These are phyloP conservation scores for Phytophthora chlamydospora DNA, from an alignment of 352 stramenopile genomes.

Conservation along the genomic window DNA sequence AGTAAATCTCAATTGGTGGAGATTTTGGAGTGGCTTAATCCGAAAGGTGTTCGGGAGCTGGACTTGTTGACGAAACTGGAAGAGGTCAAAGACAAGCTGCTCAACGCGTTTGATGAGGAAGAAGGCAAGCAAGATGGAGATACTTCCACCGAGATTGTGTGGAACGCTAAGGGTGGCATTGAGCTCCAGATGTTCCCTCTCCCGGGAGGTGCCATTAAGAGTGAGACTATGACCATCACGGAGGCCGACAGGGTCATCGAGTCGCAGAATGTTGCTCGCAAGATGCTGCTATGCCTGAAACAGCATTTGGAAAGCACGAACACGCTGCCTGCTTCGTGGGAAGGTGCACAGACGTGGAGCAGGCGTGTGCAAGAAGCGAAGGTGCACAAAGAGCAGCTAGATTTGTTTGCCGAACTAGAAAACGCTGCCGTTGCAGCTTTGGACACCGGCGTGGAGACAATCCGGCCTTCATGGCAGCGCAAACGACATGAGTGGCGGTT, in stretches of 20 bases:
- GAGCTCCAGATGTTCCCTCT: constrained; percentile 77
- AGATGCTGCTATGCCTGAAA: constrained; percentile 69
- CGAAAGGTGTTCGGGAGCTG: constrained; percentile 71
- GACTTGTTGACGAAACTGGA: constrained; percentile 65
- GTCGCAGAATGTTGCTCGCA: constrained; percentile 49
- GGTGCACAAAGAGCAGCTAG: constrained; percentile 41
- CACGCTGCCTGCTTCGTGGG: constrained; percentile 55
- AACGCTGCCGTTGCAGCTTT: constrained; percentile 49
- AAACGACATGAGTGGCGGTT: constrained; percentile 82
- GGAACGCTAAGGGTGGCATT: constrained; percentile 40
- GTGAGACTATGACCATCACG: constrained; percentile 52
- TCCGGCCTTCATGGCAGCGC: constrained; percentile 73
- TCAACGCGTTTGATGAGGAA: constrained; percentile 32
- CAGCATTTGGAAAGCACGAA: constrained; percentile 64
- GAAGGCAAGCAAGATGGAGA: constrained; percentile 26
- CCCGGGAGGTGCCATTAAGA: constrained; percentile 53
- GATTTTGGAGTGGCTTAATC: constrained; percentile 76
- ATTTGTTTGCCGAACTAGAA: constrained; percentile 68
- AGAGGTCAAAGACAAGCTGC: constrained; percentile 49
- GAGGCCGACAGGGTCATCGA: constrained; percentile 50
- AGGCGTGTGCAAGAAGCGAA: constrained; percentile 39
- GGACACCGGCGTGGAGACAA: constrained; percentile 53
- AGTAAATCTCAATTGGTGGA: constrained; percentile 45
- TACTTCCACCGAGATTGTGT: constrained; percentile 20
- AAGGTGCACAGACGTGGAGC: constrained; percentile 52